Evolutionary conservation across 768 basidiomycete genomes (phyloP), one percentile per base, ranked within the genome.

Genomic region (Lentinula edodes): DNA sequence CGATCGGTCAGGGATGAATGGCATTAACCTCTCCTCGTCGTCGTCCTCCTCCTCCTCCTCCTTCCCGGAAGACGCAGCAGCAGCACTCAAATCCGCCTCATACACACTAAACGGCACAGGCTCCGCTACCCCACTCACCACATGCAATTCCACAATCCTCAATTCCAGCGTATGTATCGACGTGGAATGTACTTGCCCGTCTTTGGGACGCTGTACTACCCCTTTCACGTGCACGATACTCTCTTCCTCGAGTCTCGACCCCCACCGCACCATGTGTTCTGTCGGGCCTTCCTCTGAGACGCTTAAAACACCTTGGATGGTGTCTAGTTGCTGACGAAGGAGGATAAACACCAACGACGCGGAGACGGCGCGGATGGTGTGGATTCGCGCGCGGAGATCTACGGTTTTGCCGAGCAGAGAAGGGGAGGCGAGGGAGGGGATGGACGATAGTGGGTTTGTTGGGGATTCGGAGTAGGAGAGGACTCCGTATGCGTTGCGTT

Each of bases 141-240:
- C 80, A 82, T 82, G 67, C 78, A 80, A 69, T 79, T 78, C 48
- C 76, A 78, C 79, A 35, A 54, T 38, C n/a, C 20, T 6, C 6
- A 62, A 10, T 9, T 62, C 61, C 3, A 38, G 2, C 34, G 56
- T 35, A 35, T 62, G 61, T 3, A 62, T 4, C 4, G 32, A n/a
- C 6, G 61, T 42, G 28, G 15, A 10, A 2, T 51, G 13, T 0
- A 56, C 32, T 50, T 42, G 13, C 23, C 23, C 23, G 0, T 32
- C 41, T 15, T 39, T 23, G 2, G 55, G 55, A 6, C 15, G n/a
- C n/a, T 57, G 36, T 0, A 62, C 36, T 2, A 51, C n/a, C 0
- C 42, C 61, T 15, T 35, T 20, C 15, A 62, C 54, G 32, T 55
- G 53, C 10, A 62, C 36, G 35, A 57, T 57, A 18, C 39, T 18